These are phyloP conservation scores for Leishmania tropica DNA, from an alignment of 208 protist species.

Conservation along the genomic window DNA sequence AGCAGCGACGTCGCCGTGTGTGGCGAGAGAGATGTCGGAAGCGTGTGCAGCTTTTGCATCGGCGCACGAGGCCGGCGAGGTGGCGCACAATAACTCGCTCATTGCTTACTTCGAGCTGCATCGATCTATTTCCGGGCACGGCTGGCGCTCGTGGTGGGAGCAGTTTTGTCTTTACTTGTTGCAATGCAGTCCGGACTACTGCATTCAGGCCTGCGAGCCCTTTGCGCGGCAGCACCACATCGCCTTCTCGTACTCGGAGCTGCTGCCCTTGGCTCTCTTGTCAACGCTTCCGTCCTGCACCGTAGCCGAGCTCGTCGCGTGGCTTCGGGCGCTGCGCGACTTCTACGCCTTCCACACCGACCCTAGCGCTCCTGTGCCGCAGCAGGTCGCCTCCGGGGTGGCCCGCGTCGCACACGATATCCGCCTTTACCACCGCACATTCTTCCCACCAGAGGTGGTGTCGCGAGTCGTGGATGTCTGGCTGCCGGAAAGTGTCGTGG, in stretches of 20 bases:
- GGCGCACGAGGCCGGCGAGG: slow-evolving; percentile 19
- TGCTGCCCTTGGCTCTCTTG: slow-evolving; percentile 74
- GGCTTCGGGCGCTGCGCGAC: slow-evolving; percentile 59
- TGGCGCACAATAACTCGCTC: slow-evolving; percentile 23
- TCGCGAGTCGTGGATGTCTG: slow-evolving; percentile 42
- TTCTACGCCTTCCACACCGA: slow-evolving; percentile 58
- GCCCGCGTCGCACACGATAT: slow-evolving; percentile 65
- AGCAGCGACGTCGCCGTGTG: not conserved
- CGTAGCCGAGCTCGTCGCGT: slow-evolving; percentile 42
- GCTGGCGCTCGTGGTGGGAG: slow-evolving; percentile 80
- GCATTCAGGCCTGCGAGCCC: slow-evolving; percentile 58
- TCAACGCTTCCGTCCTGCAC: slow-evolving; percentile 56
- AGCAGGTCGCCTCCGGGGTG: slow-evolving; percentile 64
- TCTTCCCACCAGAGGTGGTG: slow-evolving; percentile 57
- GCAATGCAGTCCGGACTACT: slow-evolving; percentile 52
- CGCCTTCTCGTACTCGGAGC: slow-evolving; percentile 66
- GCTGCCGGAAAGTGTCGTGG: slow-evolving; percentile 45
- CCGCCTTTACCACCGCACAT: slow-evolving; percentile 47
- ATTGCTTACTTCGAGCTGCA: slow-evolving; percentile 53
- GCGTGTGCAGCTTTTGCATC: not conserved
- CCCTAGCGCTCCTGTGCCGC: slow-evolving; percentile 42
- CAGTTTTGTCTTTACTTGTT: slow-evolving; percentile 61
- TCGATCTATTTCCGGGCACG: slow-evolving; percentile 36
- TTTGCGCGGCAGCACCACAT: slow-evolving; percentile 66
- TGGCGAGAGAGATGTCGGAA: not conserved